phyloP scores from a whole-genome alignment of 106 monocot species.

The Dendrobium nobile region DNA sequence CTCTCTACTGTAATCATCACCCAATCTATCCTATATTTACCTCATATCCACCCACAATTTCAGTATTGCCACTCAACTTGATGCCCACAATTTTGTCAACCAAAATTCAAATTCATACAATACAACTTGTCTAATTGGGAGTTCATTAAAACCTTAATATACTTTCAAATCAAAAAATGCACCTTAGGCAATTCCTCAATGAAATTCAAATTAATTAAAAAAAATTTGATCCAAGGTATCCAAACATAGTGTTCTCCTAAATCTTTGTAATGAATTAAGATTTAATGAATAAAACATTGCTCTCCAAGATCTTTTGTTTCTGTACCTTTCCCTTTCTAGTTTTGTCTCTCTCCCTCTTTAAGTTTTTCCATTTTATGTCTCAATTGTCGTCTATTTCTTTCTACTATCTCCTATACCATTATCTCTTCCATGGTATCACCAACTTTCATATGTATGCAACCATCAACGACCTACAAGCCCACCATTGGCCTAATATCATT shows the following conservation, averaged over 20 bases:
- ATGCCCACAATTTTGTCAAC: background rate
- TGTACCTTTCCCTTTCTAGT: no score
- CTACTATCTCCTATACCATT: no score
- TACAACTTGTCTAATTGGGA: background rate
- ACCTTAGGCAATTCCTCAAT: background rate
- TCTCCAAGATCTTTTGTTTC: no score
- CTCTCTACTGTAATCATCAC: background rate
- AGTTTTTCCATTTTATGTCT: no score
- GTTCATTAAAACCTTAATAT: background rate
- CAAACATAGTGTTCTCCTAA: background rate
- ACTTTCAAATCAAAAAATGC: background rate
- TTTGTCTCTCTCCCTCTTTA: no score
- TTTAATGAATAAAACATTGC: no score
- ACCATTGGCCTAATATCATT: no score
- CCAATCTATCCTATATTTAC: background rate
- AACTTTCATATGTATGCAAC: no score
- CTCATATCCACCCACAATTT: background rate
- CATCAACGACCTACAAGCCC: no score
- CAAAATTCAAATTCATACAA: background rate
- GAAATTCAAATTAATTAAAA: background rate
- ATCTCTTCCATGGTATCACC: no score
- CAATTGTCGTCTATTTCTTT: no score
- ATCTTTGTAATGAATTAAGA: no score
- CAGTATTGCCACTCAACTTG: background rate
- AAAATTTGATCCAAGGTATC: background rate